Conservation (phyloP, 805 yeast species). For the Candida awuae region DNA sequence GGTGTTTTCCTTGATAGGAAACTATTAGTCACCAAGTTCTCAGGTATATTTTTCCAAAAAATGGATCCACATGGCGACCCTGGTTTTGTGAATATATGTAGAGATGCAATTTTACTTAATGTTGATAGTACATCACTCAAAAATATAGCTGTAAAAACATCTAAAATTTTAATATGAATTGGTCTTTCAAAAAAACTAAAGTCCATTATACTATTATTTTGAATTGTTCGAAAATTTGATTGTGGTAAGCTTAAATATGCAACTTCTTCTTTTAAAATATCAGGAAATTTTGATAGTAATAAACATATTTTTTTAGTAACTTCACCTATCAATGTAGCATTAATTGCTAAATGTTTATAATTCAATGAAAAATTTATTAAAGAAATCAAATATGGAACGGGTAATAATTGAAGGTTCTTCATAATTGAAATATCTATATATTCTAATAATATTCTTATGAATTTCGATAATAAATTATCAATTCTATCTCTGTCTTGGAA, state of each 20-base stretch:
- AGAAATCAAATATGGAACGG: conserved; percentile 55
- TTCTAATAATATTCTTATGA: conserved; percentile 29
- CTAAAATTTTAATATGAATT: conserved; percentile 40
- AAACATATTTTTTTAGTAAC: conserved; percentile 23
- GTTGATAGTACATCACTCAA: conserved; percentile 52
- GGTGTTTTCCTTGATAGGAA: conserved; percentile 47
- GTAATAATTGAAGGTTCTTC: conserved; percentile 19
- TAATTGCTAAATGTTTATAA: conserved; percentile 58
- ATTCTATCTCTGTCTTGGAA: conserved; percentile 38
- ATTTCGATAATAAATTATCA: conserved; percentile 40
- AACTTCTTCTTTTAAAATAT: conserved; percentile 24
- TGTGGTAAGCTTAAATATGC: conserved; percentile 20
- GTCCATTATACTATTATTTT: conserved; percentile 15
- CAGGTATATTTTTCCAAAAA: conserved; percentile 30
- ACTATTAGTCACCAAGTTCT: conserved; percentile 27
- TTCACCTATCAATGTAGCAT: conserved; percentile 29
- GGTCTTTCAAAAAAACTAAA: conserved; percentile 25
- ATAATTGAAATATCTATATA: conserved; percentile 20
- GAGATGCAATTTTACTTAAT: conserved; percentile 26
- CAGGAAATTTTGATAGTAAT: conserved; percentile 19
- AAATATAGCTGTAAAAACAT: conserved; percentile 42
- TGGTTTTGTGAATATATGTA: conserved; percentile 14
- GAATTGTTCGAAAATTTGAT: conserved; percentile 10
- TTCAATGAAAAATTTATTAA: conserved; percentile 46
- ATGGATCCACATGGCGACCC: conserved; percentile 15